phyloP scores from a whole-genome alignment of 1,284 basidiomycete genomes.

The Ganoderma boninense region DNA sequence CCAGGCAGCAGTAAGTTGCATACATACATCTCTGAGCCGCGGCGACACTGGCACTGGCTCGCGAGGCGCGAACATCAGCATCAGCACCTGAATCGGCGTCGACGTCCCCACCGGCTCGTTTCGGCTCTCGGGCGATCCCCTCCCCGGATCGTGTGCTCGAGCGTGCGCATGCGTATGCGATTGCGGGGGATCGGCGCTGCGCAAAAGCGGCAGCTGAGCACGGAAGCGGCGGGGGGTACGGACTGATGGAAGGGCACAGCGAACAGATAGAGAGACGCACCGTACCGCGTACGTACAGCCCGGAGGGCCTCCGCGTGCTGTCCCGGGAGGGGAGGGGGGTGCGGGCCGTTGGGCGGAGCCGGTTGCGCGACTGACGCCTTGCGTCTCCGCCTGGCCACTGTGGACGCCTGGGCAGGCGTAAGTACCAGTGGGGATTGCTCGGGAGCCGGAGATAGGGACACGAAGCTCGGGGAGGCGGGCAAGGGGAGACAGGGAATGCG shows the following conservation, averaged over 20 bases:
- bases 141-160: conserved; percentile 7
- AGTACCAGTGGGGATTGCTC: conserved; percentile 20
- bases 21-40: too few species aligned
- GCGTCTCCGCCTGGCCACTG: too few species aligned
- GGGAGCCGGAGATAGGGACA: conserved; percentile 27
- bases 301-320: neutral
- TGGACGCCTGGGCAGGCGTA: neutral
- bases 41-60: neutral
- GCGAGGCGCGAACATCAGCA: conserved; percentile 6
- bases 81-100: neutral
- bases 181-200: conserved; percentile 31
- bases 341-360: conserved; percentile 1
- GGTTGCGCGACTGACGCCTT: neutral
- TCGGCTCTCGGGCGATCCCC: conserved; percentile 25
- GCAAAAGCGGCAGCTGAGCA: conserved; percentile 5
- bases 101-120: conserved; percentile 15
- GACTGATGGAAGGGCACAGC: neutral
- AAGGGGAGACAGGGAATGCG: conserved; percentile 18
- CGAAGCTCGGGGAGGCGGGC: conserved; percentile 18
- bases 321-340: neutral
- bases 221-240: neutral
- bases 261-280: neutral
- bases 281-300: neutral
- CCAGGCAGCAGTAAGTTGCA: too few species aligned
- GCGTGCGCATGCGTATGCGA: conserved; percentile 3